Conservation (phyloP, 768 basidiomycete genomes). For the Cystofilobasidium macerans region DNA sequence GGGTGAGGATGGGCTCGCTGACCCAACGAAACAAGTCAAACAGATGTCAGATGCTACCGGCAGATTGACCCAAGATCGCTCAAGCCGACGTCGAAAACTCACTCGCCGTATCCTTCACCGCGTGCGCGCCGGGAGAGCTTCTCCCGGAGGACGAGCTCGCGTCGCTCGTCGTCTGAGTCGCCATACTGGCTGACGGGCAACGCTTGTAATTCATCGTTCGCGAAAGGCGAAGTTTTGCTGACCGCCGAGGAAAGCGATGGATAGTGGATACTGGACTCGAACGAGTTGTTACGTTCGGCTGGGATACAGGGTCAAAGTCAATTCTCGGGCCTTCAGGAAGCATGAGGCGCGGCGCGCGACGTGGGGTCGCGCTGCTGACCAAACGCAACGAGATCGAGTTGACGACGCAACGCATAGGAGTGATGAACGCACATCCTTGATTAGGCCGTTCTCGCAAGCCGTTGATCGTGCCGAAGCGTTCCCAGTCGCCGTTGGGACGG, state of each 20-base stretch:
- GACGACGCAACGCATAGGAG: not conserved
- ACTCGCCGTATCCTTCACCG: not conserved
- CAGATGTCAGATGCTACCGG: too few species aligned
- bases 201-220: not conserved
- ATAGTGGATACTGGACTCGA: too few species aligned
- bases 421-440: not conserved
- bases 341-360: too few species aligned
- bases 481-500: not conserved
- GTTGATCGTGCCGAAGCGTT: not conserved
- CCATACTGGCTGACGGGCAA: not conserved
- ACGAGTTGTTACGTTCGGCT: too few species aligned
- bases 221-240: not conserved
- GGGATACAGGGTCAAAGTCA: too few species aligned
- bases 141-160: not conserved
- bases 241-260: not conserved
- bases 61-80: too few species aligned
- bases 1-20: not conserved
- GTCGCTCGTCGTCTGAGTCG: constrained; percentile 1
- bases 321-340: too few species aligned
- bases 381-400: not conserved
- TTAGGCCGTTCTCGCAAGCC: not conserved
- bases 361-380: too few species aligned
- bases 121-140: not conserved
- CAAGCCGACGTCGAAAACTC: too few species aligned
- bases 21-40: not conserved